phyloP scores from a whole-genome alignment of 805 yeast genomes.

The Millerago galiae region DNA sequence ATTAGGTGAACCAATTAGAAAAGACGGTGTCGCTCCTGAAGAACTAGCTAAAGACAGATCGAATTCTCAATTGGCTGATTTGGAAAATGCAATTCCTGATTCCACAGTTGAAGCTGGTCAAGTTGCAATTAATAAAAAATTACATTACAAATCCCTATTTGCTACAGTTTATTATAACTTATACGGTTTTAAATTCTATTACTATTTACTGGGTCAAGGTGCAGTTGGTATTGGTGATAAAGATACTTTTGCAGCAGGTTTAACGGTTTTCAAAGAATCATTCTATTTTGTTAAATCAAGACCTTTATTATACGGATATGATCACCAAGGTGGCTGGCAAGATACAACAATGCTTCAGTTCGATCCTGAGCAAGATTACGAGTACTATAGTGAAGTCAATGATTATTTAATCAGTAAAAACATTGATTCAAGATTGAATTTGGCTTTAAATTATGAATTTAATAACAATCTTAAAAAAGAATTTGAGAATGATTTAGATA shows the following conservation, averaged over 20 bases:
- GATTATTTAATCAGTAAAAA: constrained; percentile 14
- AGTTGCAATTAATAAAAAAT: constrained; percentile 52
- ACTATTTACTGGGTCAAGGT: constrained; percentile 67
- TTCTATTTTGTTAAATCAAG: constrained; percentile 23
- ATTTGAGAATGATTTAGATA: constrained; percentile 11
- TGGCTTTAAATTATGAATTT: constrained; percentile 20
- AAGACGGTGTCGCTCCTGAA: constrained; percentile 28
- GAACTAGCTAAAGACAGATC: constrained; percentile 29
- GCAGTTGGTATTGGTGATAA: constrained; percentile 78
- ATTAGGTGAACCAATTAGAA: constrained; percentile 31
- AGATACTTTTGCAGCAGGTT: constrained; percentile 52
- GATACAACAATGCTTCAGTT: constrained; percentile 26
- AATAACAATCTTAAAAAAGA: constrained; percentile 16
- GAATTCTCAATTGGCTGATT: constrained; percentile 43
- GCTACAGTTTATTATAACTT: constrained; percentile 61
- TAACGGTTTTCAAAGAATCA: constrained; percentile 19
- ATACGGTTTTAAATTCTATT: constrained; percentile 60
- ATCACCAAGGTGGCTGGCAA: constrained; percentile 20
- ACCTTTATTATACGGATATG: constrained; percentile 21
- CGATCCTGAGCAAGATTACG: constrained; percentile 23
- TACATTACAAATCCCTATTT: constrained; percentile 52
- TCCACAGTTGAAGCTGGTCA: constrained; percentile 73
- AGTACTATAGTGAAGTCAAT: constrained; percentile 17
- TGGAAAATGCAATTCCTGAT: constrained; percentile 61
- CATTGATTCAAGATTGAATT: constrained; percentile 19